Evolutionary conservation across 345 rosid species (phyloP), one percentile per base, ranked within the genome.

Genomic region (Salix koriyanagi): DNA sequence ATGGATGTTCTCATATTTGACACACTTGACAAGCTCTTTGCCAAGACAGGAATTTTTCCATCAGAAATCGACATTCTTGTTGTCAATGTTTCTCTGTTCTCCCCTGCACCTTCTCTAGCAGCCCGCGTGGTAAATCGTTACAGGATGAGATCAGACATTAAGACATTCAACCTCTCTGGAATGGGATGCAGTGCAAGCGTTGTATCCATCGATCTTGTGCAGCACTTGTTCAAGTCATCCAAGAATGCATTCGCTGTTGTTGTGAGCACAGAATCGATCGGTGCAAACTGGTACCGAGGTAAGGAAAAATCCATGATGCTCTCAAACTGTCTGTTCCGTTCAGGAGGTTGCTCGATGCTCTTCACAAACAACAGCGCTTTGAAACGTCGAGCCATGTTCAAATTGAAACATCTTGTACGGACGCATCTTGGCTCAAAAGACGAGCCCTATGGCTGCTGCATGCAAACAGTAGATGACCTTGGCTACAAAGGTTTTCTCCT

Each of bases 221-320:
- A 87, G 21, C 81, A 86, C 9, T 37, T 90, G 21, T 90, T 93
- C 77, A 85, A 86, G 83, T 68, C 83, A 0, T 80, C 60, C 6
- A 73, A 76, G 67, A 87, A 91, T 48, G 30, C 76, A 7, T 21
- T 84, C 0, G 97, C 94, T 9, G 42, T 93, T n/a, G 96, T 93
- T 71, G 91, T 91, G 19, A 93, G 96, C 78, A 83, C 96, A 12
- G 97, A 93, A 73, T 85, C 89, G 25, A 78, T 93, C 26, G 93
- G 90, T 39, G 82, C 91, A 1, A 84, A 91, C 34, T 93, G 97
- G 93, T 93, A 93, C 37, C 77, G 85, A 8, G 97, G 94, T 50
- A 89, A 83, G 62, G 94, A 93, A 48, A 90, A 85, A 61, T 93
- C 97, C 3, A 93, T 91, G 97, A 85, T 91, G 77, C 85, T 90